A percentile compares a stretch with the other conserved stretches of the same genome.
These are phyloP conservation scores for Alisma plantagoaquatica DNA, from an alignment of 106 monocot species.

Conservation along the genomic window DNA sequence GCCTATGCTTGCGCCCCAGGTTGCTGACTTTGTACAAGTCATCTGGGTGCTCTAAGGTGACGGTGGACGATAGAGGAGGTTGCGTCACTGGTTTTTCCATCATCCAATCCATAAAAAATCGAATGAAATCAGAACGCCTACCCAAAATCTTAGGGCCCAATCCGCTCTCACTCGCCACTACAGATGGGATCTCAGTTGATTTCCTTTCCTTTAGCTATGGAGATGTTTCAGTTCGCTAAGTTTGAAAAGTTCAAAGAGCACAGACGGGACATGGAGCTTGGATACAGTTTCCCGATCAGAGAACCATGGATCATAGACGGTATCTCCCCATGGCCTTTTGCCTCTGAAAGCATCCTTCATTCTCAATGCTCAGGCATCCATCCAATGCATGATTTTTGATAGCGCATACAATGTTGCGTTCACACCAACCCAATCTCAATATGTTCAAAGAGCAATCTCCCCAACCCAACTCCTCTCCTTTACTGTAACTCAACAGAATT, in stretches of 20 bases:
- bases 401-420: too few relatives aligned
- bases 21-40: not conserved
- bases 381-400: not conserved
- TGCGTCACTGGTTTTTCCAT: not conserved
- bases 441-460: too few relatives aligned
- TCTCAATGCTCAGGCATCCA: slow-evolving; percentile 9
- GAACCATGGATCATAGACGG: slow-evolving; percentile 10
- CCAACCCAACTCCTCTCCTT: too few relatives aligned
- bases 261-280: slow-evolving; percentile 8
- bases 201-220: not conserved
- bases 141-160: not conserved
- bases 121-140: not conserved
- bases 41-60: not conserved
- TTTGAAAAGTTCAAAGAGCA: slow-evolving; percentile 3
- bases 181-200: not conserved
- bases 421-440: too few relatives aligned
- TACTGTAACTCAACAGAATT: too few relatives aligned
- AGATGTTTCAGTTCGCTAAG: slow-evolving; percentile 9
- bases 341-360: slow-evolving; percentile 14
- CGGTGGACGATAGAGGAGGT: not conserved
- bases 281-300: slow-evolving; percentile 12
- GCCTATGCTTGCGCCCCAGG: not conserved
- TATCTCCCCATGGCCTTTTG: slow-evolving; percentile 14
- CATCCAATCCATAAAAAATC: not conserved
- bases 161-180: slow-evolving; percentile 13